Evolutionary conservation across 352 stramenopile species (phyloP).

Genomic region (Vaucheria bursata): DNA sequence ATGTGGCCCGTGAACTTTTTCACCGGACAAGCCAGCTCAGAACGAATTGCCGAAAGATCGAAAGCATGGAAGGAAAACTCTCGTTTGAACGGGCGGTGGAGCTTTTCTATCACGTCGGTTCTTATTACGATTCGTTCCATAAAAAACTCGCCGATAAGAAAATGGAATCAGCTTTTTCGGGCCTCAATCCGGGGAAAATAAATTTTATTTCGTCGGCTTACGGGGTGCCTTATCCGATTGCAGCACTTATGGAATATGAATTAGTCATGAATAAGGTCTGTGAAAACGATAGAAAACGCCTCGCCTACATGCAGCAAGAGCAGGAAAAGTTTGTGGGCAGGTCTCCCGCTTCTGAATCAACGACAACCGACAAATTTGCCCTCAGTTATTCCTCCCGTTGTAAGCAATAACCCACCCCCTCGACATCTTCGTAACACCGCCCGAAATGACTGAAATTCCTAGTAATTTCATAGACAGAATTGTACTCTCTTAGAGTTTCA

Average conservation of each 20-base stretch:
- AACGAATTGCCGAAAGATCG: not conserved
- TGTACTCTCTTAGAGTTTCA: too few species aligned
- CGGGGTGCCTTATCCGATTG: not conserved
- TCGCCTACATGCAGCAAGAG: not conserved
- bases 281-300: not conserved
- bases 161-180: not conserved
- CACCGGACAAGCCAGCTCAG: not conserved
- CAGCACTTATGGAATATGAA: not conserved
- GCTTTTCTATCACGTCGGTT: not conserved
- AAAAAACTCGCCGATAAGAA: not conserved
- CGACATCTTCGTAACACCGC: too few species aligned
- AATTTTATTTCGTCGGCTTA: constrained; percentile 2
- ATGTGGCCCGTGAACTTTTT: not conserved
- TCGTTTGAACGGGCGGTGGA: too few species aligned
- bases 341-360: too few species aligned
- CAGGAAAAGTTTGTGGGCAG: too few species aligned
- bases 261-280: not conserved
- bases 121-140: not conserved
- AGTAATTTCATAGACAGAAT: too few species aligned
- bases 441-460: too few species aligned
- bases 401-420: too few species aligned
- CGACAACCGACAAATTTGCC: too few species aligned
- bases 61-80: not conserved
- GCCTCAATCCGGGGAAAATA: not conserved
- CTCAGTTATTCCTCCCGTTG: too few species aligned